These are phyloP conservation scores for Rhodotorula toruloides DNA, from an alignment of 768 basidiomycete genomes.

Conservation along the genomic window DNA sequence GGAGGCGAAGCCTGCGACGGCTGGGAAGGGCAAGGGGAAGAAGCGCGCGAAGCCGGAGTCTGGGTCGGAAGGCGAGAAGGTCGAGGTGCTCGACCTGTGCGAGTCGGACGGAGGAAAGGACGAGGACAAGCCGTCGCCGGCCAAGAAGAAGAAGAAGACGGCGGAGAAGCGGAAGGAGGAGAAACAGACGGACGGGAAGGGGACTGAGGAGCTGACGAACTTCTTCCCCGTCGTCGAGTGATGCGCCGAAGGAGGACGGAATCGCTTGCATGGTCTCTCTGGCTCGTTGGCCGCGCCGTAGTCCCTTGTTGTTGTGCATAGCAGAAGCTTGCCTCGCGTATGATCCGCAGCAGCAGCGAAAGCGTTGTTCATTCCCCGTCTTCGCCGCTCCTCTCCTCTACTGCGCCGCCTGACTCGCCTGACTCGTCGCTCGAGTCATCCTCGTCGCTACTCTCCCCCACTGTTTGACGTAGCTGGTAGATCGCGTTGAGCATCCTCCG, in stretches of 20 bases:
- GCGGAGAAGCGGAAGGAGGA: neutral
- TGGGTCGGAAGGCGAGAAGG: neutral
- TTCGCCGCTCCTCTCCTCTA: neutral
- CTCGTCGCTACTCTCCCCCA: neutral
- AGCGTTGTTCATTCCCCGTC: neutral
- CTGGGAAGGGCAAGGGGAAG: neutral
- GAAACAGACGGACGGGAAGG: neutral
- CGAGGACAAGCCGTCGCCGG: neutral
- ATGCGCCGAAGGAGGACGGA: neutral
- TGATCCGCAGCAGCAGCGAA: neutral
- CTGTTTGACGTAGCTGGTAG: no score
- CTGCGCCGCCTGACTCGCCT: no score
- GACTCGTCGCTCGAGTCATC: neutral
- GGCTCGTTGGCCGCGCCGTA: no score
- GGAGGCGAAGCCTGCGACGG: neutral
- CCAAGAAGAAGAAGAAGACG: neutral
- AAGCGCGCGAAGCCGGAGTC: neutral
- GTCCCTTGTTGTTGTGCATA: no score
- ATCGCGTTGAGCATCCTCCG: no score
- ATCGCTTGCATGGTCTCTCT: no score
- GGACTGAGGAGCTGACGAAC: conserved; percentile 9
- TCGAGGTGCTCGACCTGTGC: no score
- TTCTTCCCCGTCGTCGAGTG: neutral
- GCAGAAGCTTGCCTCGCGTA: no score
- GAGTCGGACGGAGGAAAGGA: neutral